Percentiles rank a stretch among this genome's conserved stretches.
These are phyloP conservation scores for Barnettozyma wickerhamii DNA, from an alignment of 805 yeast species.

Conservation along the genomic window DNA sequence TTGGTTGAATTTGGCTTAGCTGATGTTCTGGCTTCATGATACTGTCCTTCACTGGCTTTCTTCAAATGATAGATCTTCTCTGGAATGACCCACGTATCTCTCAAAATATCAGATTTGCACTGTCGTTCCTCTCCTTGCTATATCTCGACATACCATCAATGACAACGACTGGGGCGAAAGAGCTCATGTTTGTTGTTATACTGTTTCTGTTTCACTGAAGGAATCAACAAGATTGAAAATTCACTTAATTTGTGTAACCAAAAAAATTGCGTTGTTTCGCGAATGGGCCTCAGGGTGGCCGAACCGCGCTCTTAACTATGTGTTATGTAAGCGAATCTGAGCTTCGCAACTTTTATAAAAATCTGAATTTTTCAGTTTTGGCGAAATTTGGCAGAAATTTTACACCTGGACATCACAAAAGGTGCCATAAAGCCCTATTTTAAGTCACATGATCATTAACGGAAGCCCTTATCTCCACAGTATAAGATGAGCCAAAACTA, in stretches of 20 bases:
- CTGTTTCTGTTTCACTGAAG: not conserved
- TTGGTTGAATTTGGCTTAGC: no score
- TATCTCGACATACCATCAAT: slow-evolving; percentile 73
- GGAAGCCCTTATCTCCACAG: no score
- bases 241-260: not conserved
- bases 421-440: not conserved
- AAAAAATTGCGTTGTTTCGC: slow-evolving; percentile 8
- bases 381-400: not conserved
- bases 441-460: slow-evolving; percentile 1
- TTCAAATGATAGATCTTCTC: no score
- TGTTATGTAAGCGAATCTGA: no score
- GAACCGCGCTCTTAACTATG: no score
- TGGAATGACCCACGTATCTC: no score
- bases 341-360: no score
- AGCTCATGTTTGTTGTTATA: slow-evolving; percentile 33
- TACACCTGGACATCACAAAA: not conserved
- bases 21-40: no score
- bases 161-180: slow-evolving; percentile 96
- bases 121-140: not conserved
- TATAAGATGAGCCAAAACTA: no score
- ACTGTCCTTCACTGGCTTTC: no score
- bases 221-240: slow-evolving; percentile 4
- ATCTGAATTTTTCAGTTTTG: not conserved
- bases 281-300: not conserved
- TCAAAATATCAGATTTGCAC: no score